Conservation (phyloP, 2,329 filamentous ascomycete genomes). For the Sporothrix euskadiensis region DNA sequence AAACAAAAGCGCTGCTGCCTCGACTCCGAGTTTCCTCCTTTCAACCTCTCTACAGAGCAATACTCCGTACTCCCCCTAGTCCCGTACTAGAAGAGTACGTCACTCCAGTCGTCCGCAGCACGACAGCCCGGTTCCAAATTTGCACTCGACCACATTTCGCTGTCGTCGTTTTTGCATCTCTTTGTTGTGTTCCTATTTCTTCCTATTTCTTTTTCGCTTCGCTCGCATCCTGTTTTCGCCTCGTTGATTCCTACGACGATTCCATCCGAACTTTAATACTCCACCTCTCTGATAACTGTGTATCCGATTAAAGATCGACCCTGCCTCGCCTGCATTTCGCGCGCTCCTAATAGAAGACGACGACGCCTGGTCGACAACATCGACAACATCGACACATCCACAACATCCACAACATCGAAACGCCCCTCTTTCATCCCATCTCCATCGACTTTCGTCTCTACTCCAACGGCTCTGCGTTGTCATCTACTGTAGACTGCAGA, state of each 20-base stretch:
- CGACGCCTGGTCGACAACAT: background rate
- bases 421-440: background rate
- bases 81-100: constrained; percentile 20
- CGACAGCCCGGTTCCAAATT: constrained; percentile 20
- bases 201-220: background rate
- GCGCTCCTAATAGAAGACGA: background rate
- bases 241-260: background rate
- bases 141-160: background rate
- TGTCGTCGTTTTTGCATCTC: background rate
- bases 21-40: background rate
- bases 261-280: background rate
- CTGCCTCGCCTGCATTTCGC: background rate
- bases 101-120: constrained; percentile 20
- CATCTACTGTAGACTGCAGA: constrained; percentile 16
- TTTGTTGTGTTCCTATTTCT: background rate
- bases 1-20: constrained; percentile 20
- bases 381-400: background rate
- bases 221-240: background rate
- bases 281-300: background rate
- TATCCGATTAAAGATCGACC: background rate
- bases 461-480: background rate
- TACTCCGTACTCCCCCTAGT: background rate
- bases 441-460: constrained; percentile 2
- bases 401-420: background rate
- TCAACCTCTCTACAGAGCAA: background rate